A percentile compares a stretch with the other conserved stretches of the same genome.
phyloP scores from a whole-genome alignment of 2,329 filamentous ascomycete genomes.

The Alternaria ventricosa region DNA sequence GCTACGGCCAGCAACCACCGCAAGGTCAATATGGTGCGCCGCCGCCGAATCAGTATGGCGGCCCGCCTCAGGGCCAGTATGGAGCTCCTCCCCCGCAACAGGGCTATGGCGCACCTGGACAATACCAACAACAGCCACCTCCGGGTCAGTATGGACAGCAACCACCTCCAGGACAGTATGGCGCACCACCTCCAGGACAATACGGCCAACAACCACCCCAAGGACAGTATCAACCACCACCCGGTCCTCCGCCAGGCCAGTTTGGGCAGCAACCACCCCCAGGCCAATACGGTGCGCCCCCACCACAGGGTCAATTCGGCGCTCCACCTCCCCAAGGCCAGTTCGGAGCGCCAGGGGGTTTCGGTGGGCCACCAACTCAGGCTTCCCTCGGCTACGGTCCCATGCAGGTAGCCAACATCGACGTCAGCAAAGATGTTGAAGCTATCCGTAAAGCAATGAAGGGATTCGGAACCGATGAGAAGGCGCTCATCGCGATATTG shows the following conservation, averaged over 20 bases:
- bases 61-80: constrained; percentile 27
- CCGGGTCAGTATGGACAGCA: constrained; percentile 37
- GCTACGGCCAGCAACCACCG: constrained; percentile 30
- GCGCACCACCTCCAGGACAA: constrained; percentile 17
- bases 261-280: constrained; percentile 31
- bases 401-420: constrained; percentile 63
- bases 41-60: constrained; percentile 35
- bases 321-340: constrained; percentile 47
- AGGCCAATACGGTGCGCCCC: constrained; percentile 17
- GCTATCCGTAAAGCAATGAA: constrained; percentile 85
- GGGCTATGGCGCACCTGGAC: constrained; percentile 24
- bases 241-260: constrained; percentile 30
- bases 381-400: constrained; percentile 76
- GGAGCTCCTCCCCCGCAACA: constrained; percentile 27
- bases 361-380: constrained; percentile 48
- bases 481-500: constrained; percentile 72
- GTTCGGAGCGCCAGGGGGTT: constrained; percentile 30
- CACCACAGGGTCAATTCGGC: constrained; percentile 35
- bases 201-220: constrained; percentile 33
- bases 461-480: constrained; percentile 89
- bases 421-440: constrained; percentile 73
- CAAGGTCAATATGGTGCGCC: constrained; percentile 47
- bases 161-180: constrained; percentile 32
- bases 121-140: constrained; percentile 19
- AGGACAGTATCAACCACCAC: constrained; percentile 35